Evolutionary conservation across 257 asterid species (phyloP).

Genomic region (Anisodus tanguticus): DNA sequence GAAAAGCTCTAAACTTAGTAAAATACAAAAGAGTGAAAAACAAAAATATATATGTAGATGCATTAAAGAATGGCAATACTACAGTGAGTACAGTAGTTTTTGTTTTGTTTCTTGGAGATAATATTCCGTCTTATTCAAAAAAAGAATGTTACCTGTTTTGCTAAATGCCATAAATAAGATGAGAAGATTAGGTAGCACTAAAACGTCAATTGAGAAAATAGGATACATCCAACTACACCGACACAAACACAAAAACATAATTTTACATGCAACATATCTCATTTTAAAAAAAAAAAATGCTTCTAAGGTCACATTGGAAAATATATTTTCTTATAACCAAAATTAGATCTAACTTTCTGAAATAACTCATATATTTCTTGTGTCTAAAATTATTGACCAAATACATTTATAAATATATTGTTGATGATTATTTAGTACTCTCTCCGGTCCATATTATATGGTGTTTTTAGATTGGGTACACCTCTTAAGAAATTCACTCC

Average conservation of each 20-base stretch:
- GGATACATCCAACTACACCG: constrained; percentile 10
- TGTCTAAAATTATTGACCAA: not conserved
- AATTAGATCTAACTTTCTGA: not conserved
- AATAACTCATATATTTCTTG: not conserved
- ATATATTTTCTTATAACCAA: not conserved
- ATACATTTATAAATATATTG: not conserved
- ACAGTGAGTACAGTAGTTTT: not conserved
- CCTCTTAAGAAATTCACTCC: too few species aligned
- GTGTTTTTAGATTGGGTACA: too few species aligned
- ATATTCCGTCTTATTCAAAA: constrained; percentile 27
- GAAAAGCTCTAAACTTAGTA: not conserved
- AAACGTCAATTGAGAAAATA: not conserved
- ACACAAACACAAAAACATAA: constrained; percentile 22
- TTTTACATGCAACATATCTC: not conserved
- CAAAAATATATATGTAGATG: not conserved
- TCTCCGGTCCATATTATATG: too few species aligned
- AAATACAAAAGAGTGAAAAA: not conserved
- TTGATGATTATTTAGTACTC: not conserved
- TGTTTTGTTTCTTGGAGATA: constrained; percentile 8
- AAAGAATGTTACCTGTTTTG: constrained; percentile 3
- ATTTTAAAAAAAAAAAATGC: not conserved
- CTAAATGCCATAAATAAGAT: constrained; percentile 34
- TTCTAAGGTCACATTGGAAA: not conserved
- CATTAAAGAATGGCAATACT: not conserved
- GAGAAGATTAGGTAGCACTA: constrained; percentile 35